These are phyloP conservation scores for Trifolium subterraneum DNA, from an alignment of 306 rosid species.

Conservation along the genomic window DNA sequence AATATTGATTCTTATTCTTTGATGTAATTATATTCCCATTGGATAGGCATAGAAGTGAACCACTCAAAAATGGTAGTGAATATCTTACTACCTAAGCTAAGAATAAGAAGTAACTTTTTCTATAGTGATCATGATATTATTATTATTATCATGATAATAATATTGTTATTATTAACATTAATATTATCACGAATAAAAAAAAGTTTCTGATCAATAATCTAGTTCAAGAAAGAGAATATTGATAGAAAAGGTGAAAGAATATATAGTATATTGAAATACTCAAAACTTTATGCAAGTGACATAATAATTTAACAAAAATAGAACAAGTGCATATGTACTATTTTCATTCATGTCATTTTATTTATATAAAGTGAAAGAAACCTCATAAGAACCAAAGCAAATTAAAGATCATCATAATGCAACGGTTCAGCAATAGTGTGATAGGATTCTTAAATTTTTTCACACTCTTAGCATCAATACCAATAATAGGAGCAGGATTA, in stretches of 20 bases:
- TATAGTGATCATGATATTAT: too few species aligned
- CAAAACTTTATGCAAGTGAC: constrained; percentile 17
- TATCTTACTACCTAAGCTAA: constrained; percentile 12
- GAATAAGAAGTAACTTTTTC: background rate
- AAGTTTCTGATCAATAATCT: background rate
- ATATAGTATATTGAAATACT: background rate
- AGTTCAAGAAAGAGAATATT: background rate
- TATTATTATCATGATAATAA: too few species aligned
- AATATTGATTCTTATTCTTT: background rate
- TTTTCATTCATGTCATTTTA: background rate
- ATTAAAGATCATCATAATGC: constrained; percentile 44
- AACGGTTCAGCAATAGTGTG: constrained; percentile 85
- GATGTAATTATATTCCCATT: constrained; percentile 10
- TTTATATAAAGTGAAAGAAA: background rate
- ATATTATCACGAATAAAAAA: background rate
- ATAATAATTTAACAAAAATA: background rate
- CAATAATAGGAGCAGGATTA: constrained; percentile 84
- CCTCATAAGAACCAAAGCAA: constrained; percentile 4
- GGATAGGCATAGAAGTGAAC: constrained; percentile 25
- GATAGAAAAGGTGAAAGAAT: constrained; percentile 11
- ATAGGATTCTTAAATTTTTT: constrained; percentile 83
- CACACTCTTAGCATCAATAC: constrained; percentile 83
- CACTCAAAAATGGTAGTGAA: constrained; percentile 3
- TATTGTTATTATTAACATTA: background rate
- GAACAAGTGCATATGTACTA: background rate